Evolutionary conservation across 179 eudicot species (phyloP).

Genomic region (Actinidia chinensis): DNA sequence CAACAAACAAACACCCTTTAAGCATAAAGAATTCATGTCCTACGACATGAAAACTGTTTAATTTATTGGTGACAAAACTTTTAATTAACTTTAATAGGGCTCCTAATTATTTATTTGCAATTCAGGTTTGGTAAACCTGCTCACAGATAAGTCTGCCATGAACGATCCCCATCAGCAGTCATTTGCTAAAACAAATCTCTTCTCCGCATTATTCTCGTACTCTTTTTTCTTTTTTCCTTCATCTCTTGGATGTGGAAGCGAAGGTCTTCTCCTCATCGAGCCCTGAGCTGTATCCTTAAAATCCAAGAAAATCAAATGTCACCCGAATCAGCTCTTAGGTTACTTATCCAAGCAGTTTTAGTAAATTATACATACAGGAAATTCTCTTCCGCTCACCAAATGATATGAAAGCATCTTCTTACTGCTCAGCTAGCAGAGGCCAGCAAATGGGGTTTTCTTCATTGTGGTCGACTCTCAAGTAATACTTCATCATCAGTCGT

Average conservation of each 20-base stretch:
- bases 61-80: background rate
- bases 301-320: no score
- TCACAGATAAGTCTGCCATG: constrained; percentile 82
- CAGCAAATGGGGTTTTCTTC: constrained; percentile 86
- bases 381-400: constrained; percentile 92
- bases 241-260: constrained; percentile 88
- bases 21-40: constrained; percentile 83
- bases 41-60: constrained; percentile 23
- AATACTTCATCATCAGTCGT: constrained; percentile 93
- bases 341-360: constrained; percentile 3
- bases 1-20: constrained; percentile 89
- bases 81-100: background rate
- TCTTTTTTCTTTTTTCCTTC: constrained; percentile 89
- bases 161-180: constrained; percentile 95
- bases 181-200: constrained; percentile 82
- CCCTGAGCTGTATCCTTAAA: no score
- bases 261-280: no score
- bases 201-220: constrained; percentile 89
- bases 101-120: background rate
- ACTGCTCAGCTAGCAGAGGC: constrained; percentile 67
- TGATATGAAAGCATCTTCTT: constrained; percentile 67
- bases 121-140: constrained; percentile 46
- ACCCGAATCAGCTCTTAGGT: no score
- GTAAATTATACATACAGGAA: constrained; percentile 54
- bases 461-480: constrained; percentile 87